Conservation (phyloP, 805 yeast species). For the Kodamaea nitidulidarum region DNA sequence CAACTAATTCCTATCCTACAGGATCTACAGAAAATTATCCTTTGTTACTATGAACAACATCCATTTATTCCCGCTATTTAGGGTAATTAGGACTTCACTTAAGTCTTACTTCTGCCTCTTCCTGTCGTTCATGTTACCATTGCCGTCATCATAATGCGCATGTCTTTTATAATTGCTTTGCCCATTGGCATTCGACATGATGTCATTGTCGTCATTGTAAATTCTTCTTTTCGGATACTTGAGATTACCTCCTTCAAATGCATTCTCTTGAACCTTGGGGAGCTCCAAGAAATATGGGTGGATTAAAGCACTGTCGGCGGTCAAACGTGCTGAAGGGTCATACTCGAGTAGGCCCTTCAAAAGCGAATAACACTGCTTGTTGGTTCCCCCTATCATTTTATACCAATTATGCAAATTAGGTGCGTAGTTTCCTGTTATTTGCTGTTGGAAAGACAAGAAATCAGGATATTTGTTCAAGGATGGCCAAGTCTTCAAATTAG, state of each 20-base stretch:
- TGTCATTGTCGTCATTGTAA: conserved; percentile 82
- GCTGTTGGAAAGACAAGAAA: conserved; percentile 48
- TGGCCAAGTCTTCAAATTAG: conserved; percentile 76
- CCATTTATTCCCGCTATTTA: no score
- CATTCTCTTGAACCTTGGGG: conserved; percentile 67
- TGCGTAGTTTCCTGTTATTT: conserved; percentile 55
- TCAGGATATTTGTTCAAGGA: conserved; percentile 80
- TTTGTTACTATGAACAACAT: no score
- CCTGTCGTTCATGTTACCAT: conserved; percentile 16
- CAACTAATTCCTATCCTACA: no score
- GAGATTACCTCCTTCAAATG: conserved; percentile 69
- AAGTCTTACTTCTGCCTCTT: conserved; percentile 22
- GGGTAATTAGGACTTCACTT: neutral
- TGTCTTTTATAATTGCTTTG: conserved; percentile 27
- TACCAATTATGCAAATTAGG: conserved; percentile 81
- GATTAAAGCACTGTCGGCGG: conserved; percentile 70
- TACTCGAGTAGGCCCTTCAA: conserved; percentile 65
- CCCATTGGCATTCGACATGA: conserved; percentile 32
- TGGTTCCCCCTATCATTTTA: conserved; percentile 72
- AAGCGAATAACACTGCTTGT: conserved; percentile 62
- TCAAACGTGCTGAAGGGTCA: conserved; percentile 76
- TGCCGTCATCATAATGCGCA: conserved; percentile 13
- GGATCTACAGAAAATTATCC: no score
- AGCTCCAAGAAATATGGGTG: conserved; percentile 76
- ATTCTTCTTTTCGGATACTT: conserved; percentile 85